phyloP scores from a whole-genome alignment of 2,329 filamentous ascomycete species.

The Colletotrichum neosansevieriae region DNA sequence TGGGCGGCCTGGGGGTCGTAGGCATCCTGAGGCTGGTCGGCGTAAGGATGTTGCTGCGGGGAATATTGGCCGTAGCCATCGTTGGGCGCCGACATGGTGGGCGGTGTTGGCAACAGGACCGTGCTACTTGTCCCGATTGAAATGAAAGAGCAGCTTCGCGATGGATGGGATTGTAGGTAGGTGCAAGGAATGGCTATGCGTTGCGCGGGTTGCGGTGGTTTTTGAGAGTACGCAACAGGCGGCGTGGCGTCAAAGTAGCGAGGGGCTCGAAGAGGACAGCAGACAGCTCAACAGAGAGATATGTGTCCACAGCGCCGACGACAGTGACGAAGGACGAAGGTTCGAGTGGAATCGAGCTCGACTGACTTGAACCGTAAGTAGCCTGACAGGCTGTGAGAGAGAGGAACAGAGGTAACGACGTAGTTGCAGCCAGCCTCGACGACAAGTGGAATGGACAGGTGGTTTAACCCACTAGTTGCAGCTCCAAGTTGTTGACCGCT shows the following conservation, averaged over 20 bases:
- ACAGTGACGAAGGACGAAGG: background rate
- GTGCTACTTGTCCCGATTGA: slow-evolving; percentile 6
- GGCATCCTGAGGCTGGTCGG: slow-evolving; percentile 51
- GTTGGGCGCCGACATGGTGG: slow-evolving; percentile 68
- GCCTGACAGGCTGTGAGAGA: slow-evolving; percentile 23
- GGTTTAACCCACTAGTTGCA: slow-evolving; percentile 31
- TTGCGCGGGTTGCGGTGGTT: slow-evolving; percentile 16
- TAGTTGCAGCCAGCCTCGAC: slow-evolving; percentile 23
- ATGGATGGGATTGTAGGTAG: slow-evolving; percentile 42
- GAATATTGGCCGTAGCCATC: slow-evolving; percentile 67
- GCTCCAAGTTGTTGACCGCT: slow-evolving; percentile 20
- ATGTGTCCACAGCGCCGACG: slow-evolving; percentile 38
- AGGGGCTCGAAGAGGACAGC: slow-evolving; percentile 26
- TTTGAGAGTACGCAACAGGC: slow-evolving; percentile 24
- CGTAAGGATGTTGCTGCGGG: slow-evolving; percentile 56
- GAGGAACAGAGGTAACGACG: slow-evolving; percentile 6
- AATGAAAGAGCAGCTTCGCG: background rate
- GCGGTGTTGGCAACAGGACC: slow-evolving; percentile 19
- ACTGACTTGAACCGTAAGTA: slow-evolving; percentile 18
- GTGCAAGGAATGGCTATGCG: slow-evolving; percentile 5
- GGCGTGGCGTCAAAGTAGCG: slow-evolving; percentile 32
- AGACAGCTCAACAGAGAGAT: slow-evolving; percentile 26
- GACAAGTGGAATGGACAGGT: slow-evolving; percentile 32
- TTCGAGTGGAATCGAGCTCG: background rate
- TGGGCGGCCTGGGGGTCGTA: slow-evolving; percentile 53